phyloP scores from a whole-genome alignment of 2,329 filamentous ascomycete species.

The Botrytis medusae region DNA sequence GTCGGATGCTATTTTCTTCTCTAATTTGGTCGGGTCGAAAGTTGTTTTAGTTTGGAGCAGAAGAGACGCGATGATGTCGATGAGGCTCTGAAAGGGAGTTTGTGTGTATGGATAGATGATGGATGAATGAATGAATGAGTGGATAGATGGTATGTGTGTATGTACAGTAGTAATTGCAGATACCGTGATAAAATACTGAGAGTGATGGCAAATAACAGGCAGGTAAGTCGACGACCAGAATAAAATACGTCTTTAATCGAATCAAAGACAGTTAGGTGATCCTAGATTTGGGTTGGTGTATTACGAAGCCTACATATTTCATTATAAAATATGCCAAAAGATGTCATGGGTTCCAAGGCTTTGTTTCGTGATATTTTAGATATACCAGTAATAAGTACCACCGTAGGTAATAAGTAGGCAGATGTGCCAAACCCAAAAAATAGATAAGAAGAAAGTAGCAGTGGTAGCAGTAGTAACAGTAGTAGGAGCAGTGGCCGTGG shows the following conservation, averaged over 20 bases:
- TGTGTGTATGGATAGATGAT: background rate
- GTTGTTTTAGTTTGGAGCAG: background rate
- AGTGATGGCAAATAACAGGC: slow-evolving; percentile 3
- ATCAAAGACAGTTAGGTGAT: slow-evolving; percentile 6
- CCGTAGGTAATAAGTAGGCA: background rate
- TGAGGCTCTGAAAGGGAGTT: background rate
- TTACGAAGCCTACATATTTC: slow-evolving; percentile 12
- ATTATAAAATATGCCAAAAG: slow-evolving; percentile 13
- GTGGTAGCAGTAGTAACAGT: no score
- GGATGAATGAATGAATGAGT: background rate
- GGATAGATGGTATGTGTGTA: background rate
- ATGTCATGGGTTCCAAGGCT: slow-evolving; percentile 9
- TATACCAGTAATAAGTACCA: background rate
- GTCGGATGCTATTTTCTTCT: background rate
- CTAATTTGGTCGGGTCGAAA: background rate
- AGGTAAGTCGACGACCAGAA: no score
- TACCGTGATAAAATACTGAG: slow-evolving; percentile 5
- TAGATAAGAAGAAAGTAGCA: background rate
- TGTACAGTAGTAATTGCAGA: background rate
- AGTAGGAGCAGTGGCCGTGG: background rate
- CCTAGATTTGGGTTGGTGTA: slow-evolving; percentile 11
- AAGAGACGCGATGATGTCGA: background rate
- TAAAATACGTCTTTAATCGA: background rate
- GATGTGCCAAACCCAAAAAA: background rate
- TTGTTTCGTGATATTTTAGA: background rate